Evolutionary conservation across 768 basidiomycete species (phyloP), one percentile per base, ranked within the genome.

Genomic region (Mycena rosella): DNA sequence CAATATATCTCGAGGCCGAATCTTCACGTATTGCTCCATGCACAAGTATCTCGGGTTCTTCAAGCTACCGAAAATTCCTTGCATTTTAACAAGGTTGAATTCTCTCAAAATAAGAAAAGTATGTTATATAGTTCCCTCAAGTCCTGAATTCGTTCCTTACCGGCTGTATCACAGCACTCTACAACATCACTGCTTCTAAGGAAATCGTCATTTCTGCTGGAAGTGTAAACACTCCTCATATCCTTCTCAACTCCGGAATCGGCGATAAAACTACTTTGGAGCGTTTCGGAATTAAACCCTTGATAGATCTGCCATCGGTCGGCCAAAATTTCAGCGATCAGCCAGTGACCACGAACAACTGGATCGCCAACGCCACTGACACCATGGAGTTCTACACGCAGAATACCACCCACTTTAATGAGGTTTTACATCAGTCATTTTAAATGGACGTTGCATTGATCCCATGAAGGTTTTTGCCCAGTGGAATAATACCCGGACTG

Each of bases 131-230:
- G n/a, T n/a, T n/a, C n/a, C n/a, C n/a, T 44, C n/a, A 20, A 44
- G 4, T 10, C 20, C 42, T 8, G 6, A 5, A 3, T 44, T 6
- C 5, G 3, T 44, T 44, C 6, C 18, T n/a, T n/a, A n/a, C 6
- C 17, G 5, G 10, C 17, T 44, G 5, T n/a, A 44, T n/a, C 38
- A 45, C 55, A 45, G 62, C 18, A 36, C 54, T 18, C 1, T 40
- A 10, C 76, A 10, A 63, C 60, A 20, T 13, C 20, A 44, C 18
- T 7, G 79, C 79, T 0, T 34, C 34, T 0, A 79, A 77, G 40
- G 80, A 81, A 56, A 58, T 81, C 40, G 76, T 80, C 17, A 61
- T 81, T 6, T 78, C 80, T 8, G 78, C 78, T 5, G 80, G 80
- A 7, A 60, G 77, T 2, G 70, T 79, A 49, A 77, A 75, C 9